Conservation (phyloP, 176 grass and related monocot genomes). For the Oropetium thomaeum region DNA sequence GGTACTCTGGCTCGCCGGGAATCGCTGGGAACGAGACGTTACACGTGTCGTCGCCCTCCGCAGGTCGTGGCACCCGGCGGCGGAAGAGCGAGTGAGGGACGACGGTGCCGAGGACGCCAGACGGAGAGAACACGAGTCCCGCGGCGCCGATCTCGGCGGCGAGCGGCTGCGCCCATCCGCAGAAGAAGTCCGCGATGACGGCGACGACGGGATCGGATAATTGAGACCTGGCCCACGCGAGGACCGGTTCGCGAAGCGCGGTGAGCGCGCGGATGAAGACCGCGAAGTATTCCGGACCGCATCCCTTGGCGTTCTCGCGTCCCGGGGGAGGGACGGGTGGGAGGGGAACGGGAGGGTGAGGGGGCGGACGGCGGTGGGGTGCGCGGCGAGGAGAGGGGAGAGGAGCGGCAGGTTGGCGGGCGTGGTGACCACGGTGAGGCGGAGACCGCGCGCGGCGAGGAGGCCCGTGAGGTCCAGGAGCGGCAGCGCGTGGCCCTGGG, state of each 20-base stretch:
- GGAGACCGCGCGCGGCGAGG: constrained; percentile 43
- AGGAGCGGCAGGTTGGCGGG: constrained; percentile 46
- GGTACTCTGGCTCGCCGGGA: constrained; percentile 27
- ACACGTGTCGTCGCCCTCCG: constrained; percentile 15
- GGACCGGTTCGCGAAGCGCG: constrained; percentile 31
- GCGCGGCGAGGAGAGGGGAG: constrained; percentile 52
- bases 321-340: constrained; percentile 38
- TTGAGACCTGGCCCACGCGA: constrained; percentile 4
- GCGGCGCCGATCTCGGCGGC: constrained; percentile 42
- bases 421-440: constrained; percentile 53
- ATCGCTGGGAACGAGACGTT: constrained; percentile 35
- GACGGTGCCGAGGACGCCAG: constrained; percentile 39
- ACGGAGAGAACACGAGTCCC: constrained; percentile 51
- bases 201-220: constrained; percentile 24
- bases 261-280: constrained; percentile 36
- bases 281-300: background rate
- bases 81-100: constrained; percentile 45
- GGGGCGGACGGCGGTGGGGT: constrained; percentile 33
- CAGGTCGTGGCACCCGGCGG: constrained; percentile 6
- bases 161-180: constrained; percentile 61
- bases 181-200: constrained; percentile 62
- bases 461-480: constrained; percentile 50
- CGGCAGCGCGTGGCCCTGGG: constrained; percentile 62
- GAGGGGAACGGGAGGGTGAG: constrained; percentile 60
- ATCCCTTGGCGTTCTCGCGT: constrained; percentile 43